Conservation (phyloP, 176 grass and related monocot species). For the Bothriochloa decipiens region DNA sequence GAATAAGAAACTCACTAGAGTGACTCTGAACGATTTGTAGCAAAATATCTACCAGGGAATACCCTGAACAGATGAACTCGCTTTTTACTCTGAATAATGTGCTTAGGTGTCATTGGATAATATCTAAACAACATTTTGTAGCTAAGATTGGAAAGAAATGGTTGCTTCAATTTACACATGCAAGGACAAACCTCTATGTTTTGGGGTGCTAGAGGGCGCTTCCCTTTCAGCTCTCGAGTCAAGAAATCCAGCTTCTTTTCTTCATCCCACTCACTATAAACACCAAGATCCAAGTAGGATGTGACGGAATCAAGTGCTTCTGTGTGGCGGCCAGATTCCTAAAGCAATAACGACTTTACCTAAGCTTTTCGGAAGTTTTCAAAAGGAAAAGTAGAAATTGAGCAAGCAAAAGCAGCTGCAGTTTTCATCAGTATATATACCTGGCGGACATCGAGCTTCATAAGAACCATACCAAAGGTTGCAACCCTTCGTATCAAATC, state of each 20-base stretch:
- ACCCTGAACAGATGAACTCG: background rate
- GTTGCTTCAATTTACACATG: background rate
- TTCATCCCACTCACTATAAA: slow-evolving; percentile 92
- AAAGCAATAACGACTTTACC: slow-evolving; percentile 5
- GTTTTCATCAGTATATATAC: slow-evolving; percentile 26
- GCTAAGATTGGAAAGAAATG: background rate
- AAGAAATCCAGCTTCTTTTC: slow-evolving; percentile 84
- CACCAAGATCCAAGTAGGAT: slow-evolving; percentile 80
- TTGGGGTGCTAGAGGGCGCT: slow-evolving; percentile 79
- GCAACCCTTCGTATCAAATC: slow-evolving; percentile 93
- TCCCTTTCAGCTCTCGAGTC: slow-evolving; percentile 86
- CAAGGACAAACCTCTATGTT: slow-evolving; percentile 62
- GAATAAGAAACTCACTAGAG: slow-evolving; percentile 18
- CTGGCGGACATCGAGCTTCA: slow-evolving; percentile 95
- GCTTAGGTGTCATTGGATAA: background rate
- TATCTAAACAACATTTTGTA: background rate
- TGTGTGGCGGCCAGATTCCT: slow-evolving; percentile 86
- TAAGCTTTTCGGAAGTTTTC: background rate
- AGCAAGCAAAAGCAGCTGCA: slow-evolving; percentile 11
- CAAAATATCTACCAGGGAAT: background rate
- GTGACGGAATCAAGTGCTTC: slow-evolving; percentile 87
- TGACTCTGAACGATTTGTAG: background rate
- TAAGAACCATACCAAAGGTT: slow-evolving; percentile 86
- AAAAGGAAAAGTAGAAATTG: slow-evolving; percentile 3
- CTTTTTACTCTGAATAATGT: slow-evolving; percentile 14